Base-by-base conservation (phyloP, 805 yeast genomes). In the Maudiozyma saulgeensis region DNA sequence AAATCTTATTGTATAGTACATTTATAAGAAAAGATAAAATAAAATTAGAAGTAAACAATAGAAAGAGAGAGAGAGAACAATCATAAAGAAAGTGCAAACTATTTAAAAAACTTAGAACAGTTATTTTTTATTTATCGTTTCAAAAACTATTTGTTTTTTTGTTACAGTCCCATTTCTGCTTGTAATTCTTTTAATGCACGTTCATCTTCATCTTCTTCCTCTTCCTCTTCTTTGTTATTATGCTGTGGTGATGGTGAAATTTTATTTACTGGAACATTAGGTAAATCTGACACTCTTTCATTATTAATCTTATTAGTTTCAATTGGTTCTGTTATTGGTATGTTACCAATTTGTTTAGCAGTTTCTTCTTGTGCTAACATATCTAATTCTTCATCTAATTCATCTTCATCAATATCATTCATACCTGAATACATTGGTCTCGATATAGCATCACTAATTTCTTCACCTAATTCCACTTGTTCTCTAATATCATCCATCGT, bases 401-500 rank as follows among this genome's bases (percentile, higher is more conserved):
- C 99, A 59, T 89, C 96, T 59, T 88, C 95, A 62, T 87, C 96
- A 32, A 82, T 47, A 50, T 87, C 96, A 26, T 57, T 55, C 16
- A 47, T 56, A 5, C 62, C 64, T 46, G 76, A 76, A 49, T 95
- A 95, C 56, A 93, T 78, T 6, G 99, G 96, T 70, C 96, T 80
- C 45, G 96, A 84, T 51, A 93, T 89, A 39, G 99, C 98, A 50
- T 93, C 96, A 45, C 95, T 83, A 49, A 93, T 89, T 73, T 93
- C 99, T 57, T 89, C 96, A 41, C 96, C 86, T 60, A 87, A 74
- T 61, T 91, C 96, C 47, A 91, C 95, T 69, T 93, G 98, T 66
- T 93, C 99, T 58, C 98, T 80, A 54, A 95, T 88, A 53, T 91
- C 96, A 67, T 93, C 99, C 98, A 93, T 91, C 8, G 97, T 91